Base-by-base conservation (phyloP, 2,329 filamentous ascomycete genomes). In the Pseudohalonectria lignicola region DNA sequence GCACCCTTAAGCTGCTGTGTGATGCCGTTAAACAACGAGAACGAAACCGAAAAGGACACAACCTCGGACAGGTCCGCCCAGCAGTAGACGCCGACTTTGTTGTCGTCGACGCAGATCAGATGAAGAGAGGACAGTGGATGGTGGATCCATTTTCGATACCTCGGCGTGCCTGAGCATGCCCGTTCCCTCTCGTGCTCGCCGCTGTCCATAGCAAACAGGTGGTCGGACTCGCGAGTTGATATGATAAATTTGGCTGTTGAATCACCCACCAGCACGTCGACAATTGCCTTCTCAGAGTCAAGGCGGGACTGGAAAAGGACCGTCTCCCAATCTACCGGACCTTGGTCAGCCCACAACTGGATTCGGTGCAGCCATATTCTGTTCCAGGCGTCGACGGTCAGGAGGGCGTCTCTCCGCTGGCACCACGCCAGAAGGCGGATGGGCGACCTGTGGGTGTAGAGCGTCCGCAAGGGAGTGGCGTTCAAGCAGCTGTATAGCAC, bases 61-160 rank as follows among this genome's bases (percentile, higher is more conserved):
- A n/a, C n/a, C n/a, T n/a, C n/a, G n/a, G n/a, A 50, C 47, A 47
- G 50, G 40, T 56, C 52, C 31, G 31, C 41, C 55, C 55, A 59
- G 16, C 33, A 31, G 43, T 53, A 51, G 34, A 51, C 45, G 20
- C 46, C 33, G 37, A 48, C 46, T 18, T 34, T 41, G 42, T 37
- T 36, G 13, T 42, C 42, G 29, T 57, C 49, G 34, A 59, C 43
- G 36, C 50, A 54, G 21, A 59, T 46, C 17, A 54, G 38, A 25
- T 57, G 50, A 31, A 32, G 25, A 13, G 43, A 37, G n/a, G 36
- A 47, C 12, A 43, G 33, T 33, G 49, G 47, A 44, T 51, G 41
- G 13, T 17, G 42, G 20, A 45, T 31, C 48, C 46, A 44, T n/a
- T n/a, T n/a, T n/a, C n/a, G n/a, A n/a, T n/a, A n/a, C n/a, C n/a